These are phyloP conservation scores for Neurospora africana DNA, from an alignment of 495 filamentous ascomycete species.

Conservation along the genomic window DNA sequence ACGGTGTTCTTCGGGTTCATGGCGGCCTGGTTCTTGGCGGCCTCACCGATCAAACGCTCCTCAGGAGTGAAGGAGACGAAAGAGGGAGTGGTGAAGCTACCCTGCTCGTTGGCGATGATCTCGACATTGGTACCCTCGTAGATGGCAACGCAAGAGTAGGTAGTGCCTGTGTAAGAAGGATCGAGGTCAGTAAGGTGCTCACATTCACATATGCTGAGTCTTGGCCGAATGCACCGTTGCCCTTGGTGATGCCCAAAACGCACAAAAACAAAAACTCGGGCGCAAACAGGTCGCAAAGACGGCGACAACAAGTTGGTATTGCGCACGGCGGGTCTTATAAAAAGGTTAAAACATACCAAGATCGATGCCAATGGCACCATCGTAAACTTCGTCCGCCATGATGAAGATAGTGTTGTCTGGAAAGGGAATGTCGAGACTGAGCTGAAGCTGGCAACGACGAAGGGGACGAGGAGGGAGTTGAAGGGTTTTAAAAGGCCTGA, in stretches of 20 bases:
- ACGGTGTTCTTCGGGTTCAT: constrained; percentile 98
- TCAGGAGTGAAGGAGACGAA: constrained; percentile 98
- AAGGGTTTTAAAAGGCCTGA: background rate
- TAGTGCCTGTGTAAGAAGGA: constrained; percentile 55
- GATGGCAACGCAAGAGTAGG: constrained; percentile 98
- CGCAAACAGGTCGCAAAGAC: background rate
- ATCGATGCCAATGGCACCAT: constrained; percentile 99
- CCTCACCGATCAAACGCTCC: constrained; percentile 97
- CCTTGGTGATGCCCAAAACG: background rate
- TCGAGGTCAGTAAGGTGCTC: constrained; percentile 5
- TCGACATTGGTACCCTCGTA: constrained; percentile 99
- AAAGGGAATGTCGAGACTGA: constrained; percentile 9
- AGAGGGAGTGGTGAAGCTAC: constrained; percentile 95
- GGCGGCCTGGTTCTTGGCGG: constrained; percentile 98
- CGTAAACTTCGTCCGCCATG: constrained; percentile 93
- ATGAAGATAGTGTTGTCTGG: constrained; percentile 12
- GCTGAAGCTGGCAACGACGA: constrained; percentile 19
- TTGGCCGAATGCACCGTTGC: constrained; percentile 5
- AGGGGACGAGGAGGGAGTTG: constrained; percentile 9
- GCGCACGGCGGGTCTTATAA: background rate
- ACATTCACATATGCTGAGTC: background rate
- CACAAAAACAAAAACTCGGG: background rate
- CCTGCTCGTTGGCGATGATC: constrained; percentile 99
- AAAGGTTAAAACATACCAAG: constrained; percentile 54
- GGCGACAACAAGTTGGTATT: background rate